Percentiles rank a stretch among this genome's conserved stretches.
phyloP scores from a whole-genome alignment of 2,329 filamentous ascomycete genomes.

The Fusarium sp. region DNA sequence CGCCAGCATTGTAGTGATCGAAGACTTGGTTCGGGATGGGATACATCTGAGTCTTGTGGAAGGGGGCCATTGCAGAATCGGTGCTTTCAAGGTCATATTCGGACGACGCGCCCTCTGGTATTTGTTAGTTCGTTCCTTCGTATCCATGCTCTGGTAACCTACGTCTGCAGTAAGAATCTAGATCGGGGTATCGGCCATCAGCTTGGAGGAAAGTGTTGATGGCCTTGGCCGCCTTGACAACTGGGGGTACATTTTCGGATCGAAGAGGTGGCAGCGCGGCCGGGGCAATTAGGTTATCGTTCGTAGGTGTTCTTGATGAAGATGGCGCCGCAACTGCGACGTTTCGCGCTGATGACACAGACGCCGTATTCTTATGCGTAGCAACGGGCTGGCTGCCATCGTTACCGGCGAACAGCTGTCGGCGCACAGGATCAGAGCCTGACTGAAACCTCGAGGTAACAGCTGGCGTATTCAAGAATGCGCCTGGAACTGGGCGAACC shows the following conservation, averaged over 20 bases:
- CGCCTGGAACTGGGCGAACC: conserved; percentile 78
- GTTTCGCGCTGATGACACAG: conserved; percentile 35
- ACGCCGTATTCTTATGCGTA: conserved; percentile 30
- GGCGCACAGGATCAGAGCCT: conserved; percentile 59
- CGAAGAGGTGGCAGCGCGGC: conserved; percentile 57
- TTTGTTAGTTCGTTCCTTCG: conserved; percentile 40
- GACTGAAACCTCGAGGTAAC: conserved; percentile 61
- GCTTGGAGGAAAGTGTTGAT: conserved; percentile 82
- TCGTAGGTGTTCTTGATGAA: conserved; percentile 34
- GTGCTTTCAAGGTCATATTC: conserved; percentile 84
- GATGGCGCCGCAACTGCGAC: conserved; percentile 41
- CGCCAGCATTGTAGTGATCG: conserved; percentile 88
- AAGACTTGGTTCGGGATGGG: conserved; percentile 93
- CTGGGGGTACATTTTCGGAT: conserved; percentile 67
- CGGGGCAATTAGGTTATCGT: conserved; percentile 47
- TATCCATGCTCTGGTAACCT: conserved; percentile 54
- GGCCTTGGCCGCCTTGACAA: conserved; percentile 83
- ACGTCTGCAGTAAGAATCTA: conserved; percentile 92
- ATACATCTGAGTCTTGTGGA: conserved; percentile 87
- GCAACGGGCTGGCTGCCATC: conserved; percentile 41
- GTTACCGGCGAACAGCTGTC: conserved; percentile 60
- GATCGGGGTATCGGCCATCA: conserved; percentile 85
- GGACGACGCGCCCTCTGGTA: conserved; percentile 84
- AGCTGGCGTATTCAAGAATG: conserved; percentile 80
- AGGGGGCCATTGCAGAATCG: conserved; percentile 83